Base-by-base conservation (phyloP, 345 rosid genomes). In the Camelina sativa region DNA sequence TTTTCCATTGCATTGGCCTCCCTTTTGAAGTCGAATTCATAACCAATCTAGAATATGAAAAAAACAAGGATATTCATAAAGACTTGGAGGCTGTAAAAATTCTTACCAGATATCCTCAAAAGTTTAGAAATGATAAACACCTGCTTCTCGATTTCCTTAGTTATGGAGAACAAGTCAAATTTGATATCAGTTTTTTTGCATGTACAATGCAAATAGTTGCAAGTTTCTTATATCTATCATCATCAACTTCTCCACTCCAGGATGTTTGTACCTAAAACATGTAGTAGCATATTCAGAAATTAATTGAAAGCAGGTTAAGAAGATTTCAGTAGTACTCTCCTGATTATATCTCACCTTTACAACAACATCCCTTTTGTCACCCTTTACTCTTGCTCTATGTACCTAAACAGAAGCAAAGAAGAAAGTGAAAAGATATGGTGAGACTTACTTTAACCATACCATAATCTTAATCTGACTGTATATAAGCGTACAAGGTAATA, bases 71-170 rank as follows among this genome's bases (percentile, higher is more conserved):
- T 20, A 20, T 17, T 73, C 28, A 25, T 28, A 7, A 19, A 46
- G 51, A 60, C 19, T 66, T 28, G 28, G 19, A 15, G 11, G 37
- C 5, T 1, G 25, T 37, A 41, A 58, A 40, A 11, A 22, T 51
- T 20, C 60, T 32, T 37, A 48, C 37, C 44, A 25, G 13, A 70
- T 35, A 63, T 40, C 44, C 17, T 54, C 15, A 30, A 52, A 65
- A 66, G 41, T 47, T 20, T 37, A 72, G 8, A 66, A 61, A 37
- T 38, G 70, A 71, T 37, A 13, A 7, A 58, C 62, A 91, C 98
- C 98, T 95, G 99, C 80, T 87, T 95, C 84, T 91, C 97, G 82
- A 95, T 95, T 77, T 91, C 99, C 75, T 89, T 95, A 17, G 87
- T 87, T 47, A 95, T 65, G 12, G 97, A 95, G 84, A 67, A 90